Evolutionary conservation across 2,329 filamentous ascomycete species (phyloP).

Genomic region (Juglanconis oblonga): DNA sequence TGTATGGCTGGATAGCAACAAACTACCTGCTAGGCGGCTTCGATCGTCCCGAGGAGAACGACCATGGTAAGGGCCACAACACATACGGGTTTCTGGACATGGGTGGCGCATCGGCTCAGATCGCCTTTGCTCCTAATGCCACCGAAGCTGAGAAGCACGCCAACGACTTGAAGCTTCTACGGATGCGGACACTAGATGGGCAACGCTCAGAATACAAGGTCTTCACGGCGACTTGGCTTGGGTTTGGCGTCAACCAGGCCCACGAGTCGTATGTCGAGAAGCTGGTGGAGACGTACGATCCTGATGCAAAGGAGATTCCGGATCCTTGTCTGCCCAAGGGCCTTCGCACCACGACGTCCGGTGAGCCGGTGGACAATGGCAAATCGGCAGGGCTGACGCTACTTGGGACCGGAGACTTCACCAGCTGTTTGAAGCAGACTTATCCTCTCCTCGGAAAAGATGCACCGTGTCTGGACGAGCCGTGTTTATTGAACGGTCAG

Average conservation of each 20-base stretch:
- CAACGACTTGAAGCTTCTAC: constrained; percentile 81
- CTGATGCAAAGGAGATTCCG: constrained; percentile 63
- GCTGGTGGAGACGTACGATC: constrained; percentile 65
- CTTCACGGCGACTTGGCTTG: constrained; percentile 95
- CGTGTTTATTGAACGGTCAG: constrained; percentile 86
- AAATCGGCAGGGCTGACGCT: constrained; percentile 47
- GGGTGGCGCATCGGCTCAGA: constrained; percentile 96
- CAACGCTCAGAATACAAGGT: constrained; percentile 76
- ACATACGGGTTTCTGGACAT: constrained; percentile 98
- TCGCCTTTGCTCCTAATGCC: constrained; percentile 91
- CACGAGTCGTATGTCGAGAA: constrained; percentile 78
- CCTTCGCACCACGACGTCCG: constrained; percentile 70
- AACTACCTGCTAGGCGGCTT: constrained; percentile 95
- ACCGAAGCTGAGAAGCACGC: constrained; percentile 90
- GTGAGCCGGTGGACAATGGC: constrained; percentile 46
- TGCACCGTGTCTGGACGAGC: constrained; percentile 74
- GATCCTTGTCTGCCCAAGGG: constrained; percentile 89
- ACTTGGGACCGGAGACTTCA: constrained; percentile 81
- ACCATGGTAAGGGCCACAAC: constrained; percentile 82
- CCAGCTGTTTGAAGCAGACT: constrained; percentile 77
- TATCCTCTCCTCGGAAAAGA: constrained; percentile 89
- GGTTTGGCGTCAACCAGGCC: constrained; percentile 95
- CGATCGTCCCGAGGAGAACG: constrained; percentile 69
- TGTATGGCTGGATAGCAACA: constrained; percentile 96
- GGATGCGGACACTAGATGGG: constrained; percentile 81